Conservation (phyloP, 2,329 filamentous ascomycete species). For the Pyricularia sp. region DNA sequence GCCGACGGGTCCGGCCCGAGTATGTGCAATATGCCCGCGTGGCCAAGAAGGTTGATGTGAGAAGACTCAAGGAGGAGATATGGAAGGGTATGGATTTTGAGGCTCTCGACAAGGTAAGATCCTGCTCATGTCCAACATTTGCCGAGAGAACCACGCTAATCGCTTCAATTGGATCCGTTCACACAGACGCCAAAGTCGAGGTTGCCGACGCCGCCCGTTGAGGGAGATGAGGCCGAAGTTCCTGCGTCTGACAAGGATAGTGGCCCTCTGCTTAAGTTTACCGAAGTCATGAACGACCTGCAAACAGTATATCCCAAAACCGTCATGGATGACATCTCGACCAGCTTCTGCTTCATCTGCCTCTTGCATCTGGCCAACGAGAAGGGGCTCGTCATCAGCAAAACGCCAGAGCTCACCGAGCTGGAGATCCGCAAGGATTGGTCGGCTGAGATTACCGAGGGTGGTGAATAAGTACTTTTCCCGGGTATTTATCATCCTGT, state of each 20-base stretch:
- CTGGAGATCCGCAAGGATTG: slow-evolving; percentile 54
- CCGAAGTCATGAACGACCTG: slow-evolving; percentile 80
- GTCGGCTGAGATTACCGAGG: slow-evolving; percentile 45
- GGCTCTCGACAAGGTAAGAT: slow-evolving; percentile 34
- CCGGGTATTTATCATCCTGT: neutral
- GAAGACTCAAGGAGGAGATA: slow-evolving; percentile 59
- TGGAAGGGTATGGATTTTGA: slow-evolving; percentile 59
- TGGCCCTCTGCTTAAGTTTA: slow-evolving; percentile 67
- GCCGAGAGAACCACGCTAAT: neutral
- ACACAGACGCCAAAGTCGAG: slow-evolving; percentile 17
- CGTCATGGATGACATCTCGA: slow-evolving; percentile 89
- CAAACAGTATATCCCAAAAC: slow-evolving; percentile 78
- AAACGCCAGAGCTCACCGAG: slow-evolving; percentile 47
- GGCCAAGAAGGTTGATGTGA: slow-evolving; percentile 63
- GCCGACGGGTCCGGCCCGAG: slow-evolving; percentile 52
- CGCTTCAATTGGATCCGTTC: neutral
- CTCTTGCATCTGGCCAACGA: slow-evolving; percentile 87
- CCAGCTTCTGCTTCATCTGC: slow-evolving; percentile 88
- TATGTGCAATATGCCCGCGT: slow-evolving; percentile 63
- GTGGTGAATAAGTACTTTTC: slow-evolving; percentile 17
- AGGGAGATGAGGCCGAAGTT: slow-evolving; percentile 11
- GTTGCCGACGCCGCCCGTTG: slow-evolving; percentile 18
- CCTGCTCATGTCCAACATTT: neutral
- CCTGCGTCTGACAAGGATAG: slow-evolving; percentile 17
- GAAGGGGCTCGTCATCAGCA: slow-evolving; percentile 72